These are phyloP conservation scores for Yamadazyma sp. DNA, from an alignment of 1,139 yeast species.

Conservation along the genomic window DNA sequence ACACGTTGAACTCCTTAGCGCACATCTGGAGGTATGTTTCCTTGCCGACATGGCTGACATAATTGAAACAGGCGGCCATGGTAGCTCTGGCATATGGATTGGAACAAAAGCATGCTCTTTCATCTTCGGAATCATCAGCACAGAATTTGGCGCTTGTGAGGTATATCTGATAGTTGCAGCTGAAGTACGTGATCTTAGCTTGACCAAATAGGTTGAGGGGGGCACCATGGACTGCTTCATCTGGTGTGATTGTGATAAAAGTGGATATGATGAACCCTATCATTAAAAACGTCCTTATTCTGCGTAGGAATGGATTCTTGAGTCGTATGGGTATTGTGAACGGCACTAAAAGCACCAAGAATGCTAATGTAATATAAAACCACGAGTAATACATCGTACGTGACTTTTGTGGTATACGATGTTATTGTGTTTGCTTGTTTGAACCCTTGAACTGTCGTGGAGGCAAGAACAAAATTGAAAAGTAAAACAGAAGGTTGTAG, in stretches of 20 bases:
- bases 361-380: slow-evolving; percentile 18
- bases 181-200: slow-evolving; percentile 29
- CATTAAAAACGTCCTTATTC: slow-evolving; percentile 14
- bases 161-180: slow-evolving; percentile 31
- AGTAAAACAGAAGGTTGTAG: not conserved
- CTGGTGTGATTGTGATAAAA: slow-evolving; percentile 30
- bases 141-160: slow-evolving; percentile 26
- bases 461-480: not conserved
- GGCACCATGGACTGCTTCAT: slow-evolving; percentile 33
- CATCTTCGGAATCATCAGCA: slow-evolving; percentile 10
- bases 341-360: slow-evolving; percentile 20
- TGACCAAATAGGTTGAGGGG: slow-evolving; percentile 33
- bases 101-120: slow-evolving; percentile 27
- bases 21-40: slow-evolving; percentile 28
- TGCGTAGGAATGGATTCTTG: slow-evolving; percentile 13
- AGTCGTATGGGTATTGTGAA: slow-evolving; percentile 19
- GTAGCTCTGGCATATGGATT: slow-evolving; percentile 41
- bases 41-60: slow-evolving; percentile 21
- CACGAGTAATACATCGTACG: slow-evolving; percentile 20
- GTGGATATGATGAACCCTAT: slow-evolving; percentile 21
- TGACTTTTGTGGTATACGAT: not conserved
- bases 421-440: too few species aligned
- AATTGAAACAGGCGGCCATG: slow-evolving; percentile 36
- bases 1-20: slow-evolving; percentile 21
- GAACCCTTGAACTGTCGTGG: too few species aligned